Conservation (phyloP, 768 basidiomycete genomes). For the Pleurotus eryngii region DNA sequence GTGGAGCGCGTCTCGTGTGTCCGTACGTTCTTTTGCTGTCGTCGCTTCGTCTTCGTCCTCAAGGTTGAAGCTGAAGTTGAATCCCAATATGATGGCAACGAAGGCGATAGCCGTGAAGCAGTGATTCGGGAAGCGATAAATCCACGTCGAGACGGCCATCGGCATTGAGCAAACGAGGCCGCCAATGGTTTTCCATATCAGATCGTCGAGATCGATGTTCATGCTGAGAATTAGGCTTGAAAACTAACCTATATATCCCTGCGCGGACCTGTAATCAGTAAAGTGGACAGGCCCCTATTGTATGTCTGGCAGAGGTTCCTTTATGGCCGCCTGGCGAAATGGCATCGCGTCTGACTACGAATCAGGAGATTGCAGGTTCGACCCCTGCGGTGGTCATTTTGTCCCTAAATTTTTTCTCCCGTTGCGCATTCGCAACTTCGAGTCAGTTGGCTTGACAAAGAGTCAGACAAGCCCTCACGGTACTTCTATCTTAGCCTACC, state of each 20-base stretch:
- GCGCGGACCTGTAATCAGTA: not conserved
- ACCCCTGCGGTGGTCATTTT: slow-evolving; percentile 79
- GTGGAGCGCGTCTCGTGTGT: slow-evolving; percentile 16
- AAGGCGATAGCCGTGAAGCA: not conserved
- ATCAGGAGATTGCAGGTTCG: slow-evolving; percentile 95
- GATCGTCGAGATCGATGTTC: not conserved
- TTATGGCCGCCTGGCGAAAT: slow-evolving; percentile 89
- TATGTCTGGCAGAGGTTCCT: too few relatives aligned
- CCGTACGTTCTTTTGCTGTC: slow-evolving; percentile 6
- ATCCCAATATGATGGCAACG: not conserved
- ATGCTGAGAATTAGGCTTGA: not conserved
- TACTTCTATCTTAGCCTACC: too few relatives aligned
- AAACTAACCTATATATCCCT: too few relatives aligned
- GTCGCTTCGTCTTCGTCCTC: not conserved
- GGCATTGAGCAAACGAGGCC: too few relatives aligned
- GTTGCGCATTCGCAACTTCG: too few relatives aligned
- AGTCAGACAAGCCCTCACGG: too few relatives aligned
- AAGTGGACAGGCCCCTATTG: not conserved
- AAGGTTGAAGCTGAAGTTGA: not conserved
- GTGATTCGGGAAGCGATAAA: not conserved
- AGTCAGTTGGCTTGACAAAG: too few relatives aligned
- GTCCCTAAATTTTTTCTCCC: not conserved
- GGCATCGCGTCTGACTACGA: slow-evolving; percentile 93
- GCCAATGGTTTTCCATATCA: not conserved
- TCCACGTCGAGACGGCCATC: not conserved